Evolutionary conservation across 108 stramenopile species (phyloP).

Genomic region (Skeletonema grethae): DNA sequence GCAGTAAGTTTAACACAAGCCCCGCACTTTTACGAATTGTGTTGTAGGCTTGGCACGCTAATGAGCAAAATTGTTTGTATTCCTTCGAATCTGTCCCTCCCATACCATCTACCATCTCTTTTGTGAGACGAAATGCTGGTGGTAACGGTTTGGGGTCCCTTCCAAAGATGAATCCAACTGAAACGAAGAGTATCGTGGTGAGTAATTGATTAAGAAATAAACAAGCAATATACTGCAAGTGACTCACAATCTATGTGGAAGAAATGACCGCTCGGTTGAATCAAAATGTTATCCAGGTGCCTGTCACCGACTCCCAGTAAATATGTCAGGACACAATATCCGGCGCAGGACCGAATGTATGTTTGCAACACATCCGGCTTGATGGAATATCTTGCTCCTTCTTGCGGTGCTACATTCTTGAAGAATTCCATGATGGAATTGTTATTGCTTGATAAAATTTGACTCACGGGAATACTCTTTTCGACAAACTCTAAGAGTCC

Average conservation of each 20-base stretch:
- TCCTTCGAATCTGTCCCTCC: conserved; percentile 90
- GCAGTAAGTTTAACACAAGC: conserved; percentile 94
- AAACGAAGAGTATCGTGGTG: too few species aligned
- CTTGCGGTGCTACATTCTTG: conserved; percentile 64
- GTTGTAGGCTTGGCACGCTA: conserved; percentile 96
- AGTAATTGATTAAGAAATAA: too few species aligned
- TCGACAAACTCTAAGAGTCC: conserved; percentile 98
- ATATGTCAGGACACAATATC: conserved; percentile 92
- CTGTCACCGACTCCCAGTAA: conserved; percentile 84
- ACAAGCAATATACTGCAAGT: too few species aligned
- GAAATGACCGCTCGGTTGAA: conserved; percentile 73
- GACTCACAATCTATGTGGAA: conserved; percentile 74
- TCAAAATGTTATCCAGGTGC: conserved; percentile 90
- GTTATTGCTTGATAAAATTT: conserved; percentile 86
- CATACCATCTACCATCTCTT: conserved; percentile 97
- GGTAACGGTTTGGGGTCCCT: conserved; percentile 95
- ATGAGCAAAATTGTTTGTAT: conserved; percentile 91
- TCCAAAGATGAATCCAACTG: conserved; percentile 87
- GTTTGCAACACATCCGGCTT: conserved; percentile 63
- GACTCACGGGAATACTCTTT: conserved; percentile 86
- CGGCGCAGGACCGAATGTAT: conserved; percentile 83
- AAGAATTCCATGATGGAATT: conserved; percentile 81
- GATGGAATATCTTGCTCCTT: conserved; percentile 62
- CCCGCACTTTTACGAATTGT: conserved; percentile 94
- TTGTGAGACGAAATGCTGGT: conserved; percentile 91